Evolutionary conservation across 768 basidiomycete species (phyloP).

Genomic region (Pisolithus tinctorius): DNA sequence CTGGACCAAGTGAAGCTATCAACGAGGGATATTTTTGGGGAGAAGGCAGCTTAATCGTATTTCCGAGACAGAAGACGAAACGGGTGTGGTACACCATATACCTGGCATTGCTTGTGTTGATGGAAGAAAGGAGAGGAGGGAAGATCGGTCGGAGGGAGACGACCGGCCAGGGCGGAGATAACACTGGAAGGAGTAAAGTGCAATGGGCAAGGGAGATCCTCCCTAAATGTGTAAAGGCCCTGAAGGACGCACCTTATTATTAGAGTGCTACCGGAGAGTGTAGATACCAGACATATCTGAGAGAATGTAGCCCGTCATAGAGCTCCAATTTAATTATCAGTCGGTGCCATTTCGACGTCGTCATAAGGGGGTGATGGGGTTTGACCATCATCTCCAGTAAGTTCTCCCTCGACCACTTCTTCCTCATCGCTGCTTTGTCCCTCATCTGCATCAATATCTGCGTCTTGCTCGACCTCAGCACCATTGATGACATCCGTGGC

Average conservation of each 20-base stretch:
- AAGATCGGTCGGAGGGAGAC: constrained; percentile 9
- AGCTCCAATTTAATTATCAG: constrained; percentile 1
- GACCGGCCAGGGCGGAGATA: constrained; percentile 6
- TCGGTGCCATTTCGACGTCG: constrained; percentile 18
- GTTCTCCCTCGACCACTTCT: constrained; percentile 30
- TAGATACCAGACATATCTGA: background rate
- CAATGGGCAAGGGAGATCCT: constrained; percentile 38
- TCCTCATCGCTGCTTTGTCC: constrained; percentile 34
- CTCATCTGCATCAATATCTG: constrained; percentile 21
- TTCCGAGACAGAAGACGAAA: constrained; percentile 68
- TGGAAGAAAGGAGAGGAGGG: constrained; percentile 30
- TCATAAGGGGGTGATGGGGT: constrained; percentile 17
- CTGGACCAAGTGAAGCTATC: constrained; percentile 42
- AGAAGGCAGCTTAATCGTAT: constrained; percentile 44
- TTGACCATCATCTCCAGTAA: constrained; percentile 24
- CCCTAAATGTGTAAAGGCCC: constrained; percentile 30
- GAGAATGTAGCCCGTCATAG: no score
- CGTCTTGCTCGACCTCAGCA: constrained; percentile 9
- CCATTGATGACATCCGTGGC: constrained; percentile 4
- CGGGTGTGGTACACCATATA: constrained; percentile 72
- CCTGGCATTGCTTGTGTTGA: constrained; percentile 46
- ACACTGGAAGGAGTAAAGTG: constrained; percentile 14
- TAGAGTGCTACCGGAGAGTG: constrained; percentile 6
- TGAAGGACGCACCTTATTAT: constrained; percentile 38
- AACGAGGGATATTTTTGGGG: constrained; percentile 50